These are phyloP conservation scores for Suillus placidus DNA, from an alignment of 768 basidiomycete genomes.

Conservation along the genomic window DNA sequence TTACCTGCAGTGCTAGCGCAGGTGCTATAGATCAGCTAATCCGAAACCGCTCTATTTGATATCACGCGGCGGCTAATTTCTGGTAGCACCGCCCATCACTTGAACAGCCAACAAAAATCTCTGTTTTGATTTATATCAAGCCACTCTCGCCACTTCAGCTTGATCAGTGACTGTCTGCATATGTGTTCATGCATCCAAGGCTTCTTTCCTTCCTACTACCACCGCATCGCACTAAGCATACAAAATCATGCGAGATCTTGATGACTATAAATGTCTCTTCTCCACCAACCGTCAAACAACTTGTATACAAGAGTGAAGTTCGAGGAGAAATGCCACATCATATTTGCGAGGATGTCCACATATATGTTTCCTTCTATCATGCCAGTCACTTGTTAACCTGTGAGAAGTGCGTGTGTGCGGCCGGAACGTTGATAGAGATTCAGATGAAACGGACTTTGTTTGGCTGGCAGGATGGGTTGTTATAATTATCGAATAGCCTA, in stretches of 20 bases:
- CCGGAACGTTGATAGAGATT: too few relatives aligned
- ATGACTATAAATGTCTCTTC: too few relatives aligned
- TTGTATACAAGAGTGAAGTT: not conserved
- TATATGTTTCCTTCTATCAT: not conserved
- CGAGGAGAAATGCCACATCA: not conserved
- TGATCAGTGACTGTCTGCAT: not conserved
- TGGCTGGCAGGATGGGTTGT: too few relatives aligned
- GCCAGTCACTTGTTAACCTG: not conserved
- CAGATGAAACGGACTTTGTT: too few relatives aligned
- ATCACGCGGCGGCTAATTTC: not conserved
- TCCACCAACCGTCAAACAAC: too few relatives aligned
- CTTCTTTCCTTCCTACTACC: not conserved
- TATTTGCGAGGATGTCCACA: not conserved
- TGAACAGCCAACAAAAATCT: not conserved
- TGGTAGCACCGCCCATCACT: not conserved
- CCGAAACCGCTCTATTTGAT: not conserved
- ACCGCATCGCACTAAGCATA: not conserved
- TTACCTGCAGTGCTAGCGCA: not conserved
- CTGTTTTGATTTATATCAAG: not conserved
- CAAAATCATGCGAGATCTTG: too few relatives aligned
- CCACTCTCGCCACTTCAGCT: not conserved
- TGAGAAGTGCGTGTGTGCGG: too few relatives aligned
- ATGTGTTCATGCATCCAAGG: not conserved
- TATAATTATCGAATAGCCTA: not conserved
- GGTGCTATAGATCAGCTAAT: not conserved